Evolutionary conservation across 73 alveolate genomes (phyloP).

Genomic region (Paramecium primaurelia): DNA sequence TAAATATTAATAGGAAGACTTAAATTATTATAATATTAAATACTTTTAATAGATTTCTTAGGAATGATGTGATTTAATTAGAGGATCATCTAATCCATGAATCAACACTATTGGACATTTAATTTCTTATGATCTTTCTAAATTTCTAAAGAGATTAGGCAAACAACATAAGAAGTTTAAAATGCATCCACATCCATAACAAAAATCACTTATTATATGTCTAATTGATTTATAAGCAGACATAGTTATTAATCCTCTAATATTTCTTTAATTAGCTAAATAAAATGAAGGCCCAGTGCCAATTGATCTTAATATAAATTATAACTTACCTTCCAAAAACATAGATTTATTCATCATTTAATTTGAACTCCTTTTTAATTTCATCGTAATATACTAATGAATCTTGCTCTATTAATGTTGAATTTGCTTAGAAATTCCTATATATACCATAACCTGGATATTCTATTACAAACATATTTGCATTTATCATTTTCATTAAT

Average conservation of each 20-base stretch:
- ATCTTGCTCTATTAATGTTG: not conserved
- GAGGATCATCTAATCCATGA: conserved; percentile 9
- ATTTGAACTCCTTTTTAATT: not conserved
- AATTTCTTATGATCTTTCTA: not conserved
- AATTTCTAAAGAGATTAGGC: not conserved
- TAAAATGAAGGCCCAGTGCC: conserved; percentile 25
- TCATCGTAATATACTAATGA: not conserved
- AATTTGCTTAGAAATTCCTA: not conserved
- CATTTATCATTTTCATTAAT: not conserved
- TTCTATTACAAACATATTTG: not conserved
- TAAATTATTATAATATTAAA: not conserved
- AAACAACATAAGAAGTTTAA: not conserved
- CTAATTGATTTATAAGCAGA: conserved; percentile 19
- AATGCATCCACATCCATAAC: not conserved
- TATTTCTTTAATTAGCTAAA: not conserved
- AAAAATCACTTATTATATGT: not conserved
- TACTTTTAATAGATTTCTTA: not conserved
- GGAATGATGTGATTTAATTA: not conserved
- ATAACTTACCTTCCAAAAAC: not conserved
- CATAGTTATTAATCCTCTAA: conserved; percentile 8
- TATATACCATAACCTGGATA: conserved; percentile 51
- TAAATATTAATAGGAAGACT: not conserved
- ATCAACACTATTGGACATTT: not conserved
- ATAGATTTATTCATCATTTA: not conserved
- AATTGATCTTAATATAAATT: not conserved